Evolutionary conservation across 2,329 filamentous ascomycete genomes (phyloP), one percentile per base, ranked within the genome.

Genomic region (Claviceps quebecensis): DNA sequence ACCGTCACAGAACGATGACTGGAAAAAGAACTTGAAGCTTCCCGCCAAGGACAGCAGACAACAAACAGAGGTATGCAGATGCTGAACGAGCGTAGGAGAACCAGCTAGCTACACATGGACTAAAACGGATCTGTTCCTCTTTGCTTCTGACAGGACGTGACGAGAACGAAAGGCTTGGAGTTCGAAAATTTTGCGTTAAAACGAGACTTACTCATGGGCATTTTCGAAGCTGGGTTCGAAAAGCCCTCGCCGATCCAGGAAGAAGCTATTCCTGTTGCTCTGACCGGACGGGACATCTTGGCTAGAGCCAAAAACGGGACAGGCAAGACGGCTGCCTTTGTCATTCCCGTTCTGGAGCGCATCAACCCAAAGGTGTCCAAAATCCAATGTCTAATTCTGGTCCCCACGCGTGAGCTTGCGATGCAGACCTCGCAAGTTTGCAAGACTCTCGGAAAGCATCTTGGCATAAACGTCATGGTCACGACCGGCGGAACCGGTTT

Each of bases 241-340:
- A 96, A 95, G 72, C 93, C 93, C 16, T 98, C 93, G 52, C 93
- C 93, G 11, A 98, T 98, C 61, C 93, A 98, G 80, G 93, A 98
- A 83, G 93, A 97, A 73, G 89, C 93, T 51, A 96, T 98, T 63
- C 93, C 93, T 47, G 91, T 98, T 58, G 93, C 93, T 48, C 78
- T 98, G 52, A 95, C 91, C 47, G 93, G 93, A 52, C 82, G 91
- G 70, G 93, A 98, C 65, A 90, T 98, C 61, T 79, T 98, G 57
- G 93, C 93, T 54, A 82, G 93, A 69, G 93, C 93, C 58, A 98
- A 98, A 76, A 98, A 98, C 68, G 93, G 93, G 57, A 98, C 93
- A 39, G 93, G 93, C 66, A 98, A 98, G 74, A 98, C 93, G 9
- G 93, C 91, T 23, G 94, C 94, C 56, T 98, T 97, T 67, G 87